Percentiles rank a stretch among this genome's conserved stretches.
Evolutionary conservation across 2,329 filamentous ascomycete species (phyloP).

Genomic region (Chaetothyriales sp.): DNA sequence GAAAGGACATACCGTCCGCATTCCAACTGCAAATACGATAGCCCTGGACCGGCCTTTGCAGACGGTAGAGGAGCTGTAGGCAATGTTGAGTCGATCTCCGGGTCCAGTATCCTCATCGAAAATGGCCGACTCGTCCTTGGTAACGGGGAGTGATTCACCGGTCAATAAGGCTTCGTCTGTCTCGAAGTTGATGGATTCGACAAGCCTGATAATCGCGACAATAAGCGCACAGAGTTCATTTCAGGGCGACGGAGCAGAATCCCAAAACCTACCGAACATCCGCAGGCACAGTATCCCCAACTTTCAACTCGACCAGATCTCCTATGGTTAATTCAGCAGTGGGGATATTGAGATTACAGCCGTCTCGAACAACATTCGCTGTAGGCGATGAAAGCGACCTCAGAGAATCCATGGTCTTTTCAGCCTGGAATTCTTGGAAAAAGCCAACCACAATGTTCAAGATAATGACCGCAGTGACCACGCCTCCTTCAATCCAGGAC

Average conservation of each 20-base stretch:
- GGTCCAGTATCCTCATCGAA: conserved; percentile 40
- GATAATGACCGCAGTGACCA: conserved; percentile 41
- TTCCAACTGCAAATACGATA: conserved; percentile 45
- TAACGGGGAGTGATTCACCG: conserved; percentile 45
- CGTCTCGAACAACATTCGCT: conserved; percentile 35
- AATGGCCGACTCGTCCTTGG: conserved; percentile 34
- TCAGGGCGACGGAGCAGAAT: too few relatives aligned
- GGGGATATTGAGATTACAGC: conserved; percentile 34
- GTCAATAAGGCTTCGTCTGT: conserved; percentile 48
- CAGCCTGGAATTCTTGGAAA: conserved; percentile 37
- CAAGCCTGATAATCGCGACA: too few relatives aligned
- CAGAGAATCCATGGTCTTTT: conserved; percentile 39
- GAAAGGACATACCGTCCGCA: conserved; percentile 25
- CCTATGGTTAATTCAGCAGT: conserved; percentile 43
- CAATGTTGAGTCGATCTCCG: conserved; percentile 47
- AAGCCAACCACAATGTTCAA: conserved; percentile 46
- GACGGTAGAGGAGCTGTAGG: conserved; percentile 46
- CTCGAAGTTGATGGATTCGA: conserved; percentile 44
- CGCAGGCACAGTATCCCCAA: conserved; percentile 34
- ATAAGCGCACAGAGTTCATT: too few relatives aligned
- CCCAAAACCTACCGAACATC: conserved; percentile 29
- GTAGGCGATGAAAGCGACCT: conserved; percentile 35
- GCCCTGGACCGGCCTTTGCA: conserved; percentile 47
- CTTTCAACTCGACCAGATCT: conserved; percentile 39
- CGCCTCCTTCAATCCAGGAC: conserved; percentile 47